Evolutionary conservation across 108 stramenopile genomes (phyloP), one percentile per base, ranked within the genome.

Genomic region (Mayamaea pseudoterrestris): DNA sequence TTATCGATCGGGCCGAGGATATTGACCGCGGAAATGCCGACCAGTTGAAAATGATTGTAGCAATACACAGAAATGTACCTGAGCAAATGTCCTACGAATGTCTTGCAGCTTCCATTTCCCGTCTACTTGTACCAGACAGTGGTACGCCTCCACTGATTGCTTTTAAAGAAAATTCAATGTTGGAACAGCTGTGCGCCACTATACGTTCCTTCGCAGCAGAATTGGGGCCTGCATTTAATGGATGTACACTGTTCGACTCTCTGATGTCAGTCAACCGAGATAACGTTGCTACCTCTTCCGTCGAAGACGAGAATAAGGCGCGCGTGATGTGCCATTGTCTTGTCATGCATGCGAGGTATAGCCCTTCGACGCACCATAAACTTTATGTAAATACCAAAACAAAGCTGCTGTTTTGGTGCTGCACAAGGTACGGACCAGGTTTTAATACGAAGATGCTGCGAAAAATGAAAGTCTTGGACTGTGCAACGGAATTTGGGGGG

Each of bases 401-500:
- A n/a, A n/a, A n/a, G 0, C 17, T 74, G 21, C 55, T 74, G n/a
- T 41, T 36, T 1, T 83, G 82, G 82, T 76, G 60, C 47, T 63
- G 77, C 35, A 32, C 50, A 5, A 60, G 73, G 24, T 73, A 64
- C 43, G 73, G 67, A 30, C 69, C 66, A 11, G 32, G 54, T 12
- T 55, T 27, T 53, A 12, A 37, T 4, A 30, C 28, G 44, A 32
- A 37, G 24, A 14, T 43, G 7, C n/a, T 4, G 25, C 21, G 28
- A 27, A 23, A 44, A 51, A 49, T 46, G 6, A 31, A 58, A 12
- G 44, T n/a, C n/a, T n/a, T n/a, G n/a, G n/a, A n/a, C n/a, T n/a
- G n/a, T n/a, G n/a, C n/a, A n/a, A n/a, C n/a, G n/a, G n/a, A n/a
- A n/a, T n/a, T n/a, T n/a, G n/a, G n/a, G n/a, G n/a, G n/a, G n/a